phyloP scores from a whole-genome alignment of 768 basidiomycete genomes.

The Lepiota venenata region DNA sequence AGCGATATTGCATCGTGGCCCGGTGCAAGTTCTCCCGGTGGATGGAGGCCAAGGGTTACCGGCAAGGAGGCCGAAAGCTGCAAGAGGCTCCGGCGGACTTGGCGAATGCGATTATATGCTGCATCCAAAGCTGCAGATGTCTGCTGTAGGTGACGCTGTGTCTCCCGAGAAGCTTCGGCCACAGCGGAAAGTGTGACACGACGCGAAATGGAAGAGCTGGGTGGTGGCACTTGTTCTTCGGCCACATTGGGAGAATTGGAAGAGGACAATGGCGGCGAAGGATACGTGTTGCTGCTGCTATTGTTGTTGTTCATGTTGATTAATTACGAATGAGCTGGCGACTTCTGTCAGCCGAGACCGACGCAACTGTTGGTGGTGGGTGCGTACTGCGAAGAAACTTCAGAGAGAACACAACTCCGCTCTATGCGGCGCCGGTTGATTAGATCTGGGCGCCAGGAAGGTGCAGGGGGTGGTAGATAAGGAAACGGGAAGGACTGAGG shows the following conservation, averaged over 20 bases:
- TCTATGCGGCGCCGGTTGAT: background rate
- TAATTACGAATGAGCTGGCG: constrained; percentile 3
- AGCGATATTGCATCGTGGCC: constrained; percentile 36
- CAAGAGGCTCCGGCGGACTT: constrained; percentile 49
- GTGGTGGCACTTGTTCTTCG: background rate
- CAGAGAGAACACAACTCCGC: background rate
- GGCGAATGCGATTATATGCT: constrained; percentile 52
- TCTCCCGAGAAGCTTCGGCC: constrained; percentile 17
- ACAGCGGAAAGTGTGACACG: constrained; percentile 10
- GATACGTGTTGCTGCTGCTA: constrained; percentile 27
- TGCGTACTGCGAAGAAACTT: background rate
- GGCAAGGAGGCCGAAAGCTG: constrained; percentile 37
- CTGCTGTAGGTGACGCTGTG: constrained; percentile 39
- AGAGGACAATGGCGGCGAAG: constrained; percentile 24
- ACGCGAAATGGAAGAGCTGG: constrained; percentile 4
- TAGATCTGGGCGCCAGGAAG: background rate
- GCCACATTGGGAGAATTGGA: constrained; percentile 17
- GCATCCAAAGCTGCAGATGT: constrained; percentile 53
- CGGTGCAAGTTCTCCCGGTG: constrained; percentile 31
- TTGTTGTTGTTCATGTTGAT: constrained; percentile 7
- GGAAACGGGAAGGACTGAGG: background rate
- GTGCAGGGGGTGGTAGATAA: background rate
- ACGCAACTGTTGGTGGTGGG: background rate
- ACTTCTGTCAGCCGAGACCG: background rate
- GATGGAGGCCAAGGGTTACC: constrained; percentile 12